Base-by-base conservation (phyloP, 2,329 filamentous ascomycete genomes). In the Ascocoryne sarcoides region DNA sequence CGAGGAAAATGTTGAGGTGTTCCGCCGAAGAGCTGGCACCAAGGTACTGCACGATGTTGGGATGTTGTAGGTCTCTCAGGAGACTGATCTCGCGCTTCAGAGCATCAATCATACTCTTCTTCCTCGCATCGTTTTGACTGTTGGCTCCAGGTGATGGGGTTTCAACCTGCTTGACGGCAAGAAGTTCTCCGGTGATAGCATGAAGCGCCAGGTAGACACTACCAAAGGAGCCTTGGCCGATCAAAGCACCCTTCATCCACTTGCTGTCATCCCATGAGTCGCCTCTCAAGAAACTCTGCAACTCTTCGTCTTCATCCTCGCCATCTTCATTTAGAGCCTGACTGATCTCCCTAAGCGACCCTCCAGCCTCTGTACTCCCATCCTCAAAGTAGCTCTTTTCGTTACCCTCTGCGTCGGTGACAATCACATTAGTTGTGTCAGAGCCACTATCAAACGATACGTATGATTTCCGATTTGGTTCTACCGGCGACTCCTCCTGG, bases 231-330 rank as follows among this genome's bases (percentile, higher is more conserved):
- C 92, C 92, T 64, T 95, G 88, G 21, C 92, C 92, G 51, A 98
- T 98, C 48, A 96, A 71, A 21, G 90, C 89, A 58, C 92, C 92
- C 69, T 96, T 95, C 88, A 98, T 96, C 85, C 93, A 98, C 63
- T 95, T 94, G 67, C 90, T 84, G 48, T 95, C 89, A 50, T 93
- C 89, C 79, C 92, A 96, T 7, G 87, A 93, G 59, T 95, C 87
- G 49, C 87, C 86, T 23, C 87, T 80, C 30, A 96, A 71, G 70
- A 95, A 95, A 57, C 89, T 89, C 53, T 83, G 79, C 16, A 96
- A 71, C 54, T 92, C 89, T 57, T 89, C 85, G 54, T 96, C 90
- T 5, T 79, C 79, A 55, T 94, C 92, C 59, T 95, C 90, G 23
- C 88, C 89, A 56, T 96, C 90, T 52, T 93, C 84, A 12, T 83